A percentile compares a stretch with the other conserved stretches of the same genome.
phyloP scores from a whole-genome alignment of 306 rosid species.

The Sechiopsis laciniata region DNA sequence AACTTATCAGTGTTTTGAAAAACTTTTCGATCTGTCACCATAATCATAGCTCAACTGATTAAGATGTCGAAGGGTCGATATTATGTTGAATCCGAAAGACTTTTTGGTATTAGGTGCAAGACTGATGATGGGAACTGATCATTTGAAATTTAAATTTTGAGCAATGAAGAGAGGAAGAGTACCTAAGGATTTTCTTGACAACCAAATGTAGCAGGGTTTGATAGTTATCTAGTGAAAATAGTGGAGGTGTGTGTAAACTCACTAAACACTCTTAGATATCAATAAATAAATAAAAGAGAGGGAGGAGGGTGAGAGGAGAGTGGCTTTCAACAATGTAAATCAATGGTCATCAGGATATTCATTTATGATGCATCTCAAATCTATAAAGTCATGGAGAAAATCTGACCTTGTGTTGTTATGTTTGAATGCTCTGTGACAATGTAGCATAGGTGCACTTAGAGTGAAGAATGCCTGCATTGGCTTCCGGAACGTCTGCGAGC shows the following conservation, averaged over 20 bases:
- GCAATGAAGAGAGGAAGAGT: background rate
- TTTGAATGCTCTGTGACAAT: background rate
- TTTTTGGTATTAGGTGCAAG: background rate
- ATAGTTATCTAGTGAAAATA: no score
- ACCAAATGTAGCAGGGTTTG: no score
- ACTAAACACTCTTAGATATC: no score
- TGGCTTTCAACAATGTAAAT: background rate
- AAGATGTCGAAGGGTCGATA: background rate
- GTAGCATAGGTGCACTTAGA: slow-evolving; percentile 89
- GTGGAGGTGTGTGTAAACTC: no score
- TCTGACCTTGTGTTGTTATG: background rate
- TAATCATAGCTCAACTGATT: background rate
- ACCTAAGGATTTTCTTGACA: no score
- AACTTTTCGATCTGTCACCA: background rate
- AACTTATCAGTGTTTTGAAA: background rate
- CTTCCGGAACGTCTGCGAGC: slow-evolving; percentile 79
- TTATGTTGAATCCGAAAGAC: background rate
- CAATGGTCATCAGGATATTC: background rate
- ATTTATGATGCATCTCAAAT: background rate
- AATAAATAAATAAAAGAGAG: no score
- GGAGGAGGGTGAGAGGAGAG: background rate
- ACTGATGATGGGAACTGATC: slow-evolving; percentile 1
- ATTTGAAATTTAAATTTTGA: background rate
- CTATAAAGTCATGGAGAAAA: slow-evolving; percentile 8
- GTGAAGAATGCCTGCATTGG: slow-evolving; percentile 76